Conservation (phyloP, 441 rosid species). For the Mallotus repandus region DNA sequence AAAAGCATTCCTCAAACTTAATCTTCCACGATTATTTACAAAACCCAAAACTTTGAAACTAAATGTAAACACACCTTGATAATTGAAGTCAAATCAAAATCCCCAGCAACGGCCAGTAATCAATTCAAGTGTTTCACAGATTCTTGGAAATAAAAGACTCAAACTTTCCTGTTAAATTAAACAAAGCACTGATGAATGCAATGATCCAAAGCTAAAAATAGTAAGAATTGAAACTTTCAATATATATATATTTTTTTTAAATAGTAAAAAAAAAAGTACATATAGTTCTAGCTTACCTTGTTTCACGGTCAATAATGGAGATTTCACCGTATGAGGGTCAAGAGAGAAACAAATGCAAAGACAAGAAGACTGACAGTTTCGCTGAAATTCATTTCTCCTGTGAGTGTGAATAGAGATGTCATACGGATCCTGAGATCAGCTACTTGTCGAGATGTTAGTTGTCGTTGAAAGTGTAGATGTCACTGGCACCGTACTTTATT, state of each 20-base stretch:
- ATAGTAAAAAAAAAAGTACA: background rate
- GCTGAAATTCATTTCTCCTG: no score
- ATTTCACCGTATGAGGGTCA: background rate
- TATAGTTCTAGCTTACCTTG: conserved; percentile 8
- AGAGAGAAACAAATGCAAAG: background rate
- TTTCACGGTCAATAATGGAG: background rate
- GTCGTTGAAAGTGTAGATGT: background rate
- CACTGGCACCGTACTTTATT: background rate
- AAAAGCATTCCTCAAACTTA: background rate
- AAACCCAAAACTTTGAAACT: background rate
- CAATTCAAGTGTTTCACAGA: background rate
- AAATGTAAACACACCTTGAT: background rate
- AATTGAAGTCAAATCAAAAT: background rate
- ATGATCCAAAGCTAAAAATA: conserved; percentile 5
- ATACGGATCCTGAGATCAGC: background rate
- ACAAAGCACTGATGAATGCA: background rate
- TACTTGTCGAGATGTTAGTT: conserved; percentile 5
- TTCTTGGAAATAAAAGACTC: background rate
- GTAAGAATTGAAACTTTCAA: background rate
- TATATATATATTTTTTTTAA: no score
- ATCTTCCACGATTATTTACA: background rate
- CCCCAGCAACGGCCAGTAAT: background rate
- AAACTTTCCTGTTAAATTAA: conserved; percentile 1
- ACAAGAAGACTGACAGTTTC: background rate
- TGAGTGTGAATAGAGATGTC: background rate